phyloP scores from a whole-genome alignment of 2,329 filamentous ascomycete species.

The Pestalotiopsis sp. region DNA sequence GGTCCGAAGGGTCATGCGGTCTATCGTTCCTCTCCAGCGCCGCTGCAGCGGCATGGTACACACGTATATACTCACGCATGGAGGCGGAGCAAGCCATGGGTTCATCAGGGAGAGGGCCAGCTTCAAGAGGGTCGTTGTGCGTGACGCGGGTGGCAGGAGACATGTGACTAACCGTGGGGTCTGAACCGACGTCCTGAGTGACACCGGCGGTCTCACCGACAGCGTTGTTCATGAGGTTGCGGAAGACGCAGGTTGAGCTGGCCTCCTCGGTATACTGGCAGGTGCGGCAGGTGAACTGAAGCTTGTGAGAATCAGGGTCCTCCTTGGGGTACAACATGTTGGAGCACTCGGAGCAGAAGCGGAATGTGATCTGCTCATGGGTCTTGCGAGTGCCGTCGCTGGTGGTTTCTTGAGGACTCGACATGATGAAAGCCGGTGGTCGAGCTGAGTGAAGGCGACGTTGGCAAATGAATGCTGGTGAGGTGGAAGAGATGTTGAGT shows the following conservation, averaged over 20 bases:
- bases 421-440: slow-evolving; percentile 44
- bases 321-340: slow-evolving; percentile 99
- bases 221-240: slow-evolving; percentile 88
- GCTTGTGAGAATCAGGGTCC: slow-evolving; percentile 78
- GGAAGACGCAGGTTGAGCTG: slow-evolving; percentile 88
- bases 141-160: slow-evolving; percentile 21
- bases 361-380: slow-evolving; percentile 87
- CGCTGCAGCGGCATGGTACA: neutral
- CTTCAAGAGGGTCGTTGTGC: slow-evolving; percentile 5
- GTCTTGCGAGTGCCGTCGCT: slow-evolving; percentile 46
- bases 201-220: slow-evolving; percentile 96
- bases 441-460: slow-evolving; percentile 9
- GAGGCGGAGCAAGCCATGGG: neutral
- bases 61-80: neutral
- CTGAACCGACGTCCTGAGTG: slow-evolving; percentile 93
- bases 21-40: neutral
- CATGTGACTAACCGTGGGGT: slow-evolving; percentile 89
- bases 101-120: slow-evolving; percentile 1
- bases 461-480: slow-evolving; percentile 9
- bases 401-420: slow-evolving; percentile 57
- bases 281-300: slow-evolving; percentile 95
- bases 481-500: neutral
- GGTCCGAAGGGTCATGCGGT: neutral
- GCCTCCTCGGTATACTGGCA: slow-evolving; percentile 91
- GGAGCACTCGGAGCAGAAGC: slow-evolving; percentile 98